Evolutionary conservation across 2,329 filamentous ascomycete species (phyloP).

Genomic region (Penicillium hesseltinei): DNA sequence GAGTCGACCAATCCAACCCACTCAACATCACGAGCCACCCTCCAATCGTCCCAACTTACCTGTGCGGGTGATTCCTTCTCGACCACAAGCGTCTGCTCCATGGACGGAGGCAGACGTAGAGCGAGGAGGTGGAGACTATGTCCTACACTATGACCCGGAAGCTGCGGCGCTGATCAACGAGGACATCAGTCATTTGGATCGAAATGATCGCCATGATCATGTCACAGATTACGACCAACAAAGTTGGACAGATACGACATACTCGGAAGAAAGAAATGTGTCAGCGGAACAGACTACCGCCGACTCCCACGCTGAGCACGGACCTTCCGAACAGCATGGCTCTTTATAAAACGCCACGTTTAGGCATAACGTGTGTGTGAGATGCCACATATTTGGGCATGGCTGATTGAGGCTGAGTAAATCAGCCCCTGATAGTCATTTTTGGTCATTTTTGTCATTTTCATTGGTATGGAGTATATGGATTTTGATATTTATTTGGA

Average conservation of each 20-base stretch:
- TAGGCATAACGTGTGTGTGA: background rate
- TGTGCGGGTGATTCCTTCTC: conserved; percentile 60
- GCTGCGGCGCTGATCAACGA: conserved; percentile 38
- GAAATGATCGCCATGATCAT: conserved; percentile 6
- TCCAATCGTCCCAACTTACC: conserved; percentile 35
- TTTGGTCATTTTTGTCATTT: background rate
- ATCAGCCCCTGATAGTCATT: background rate
- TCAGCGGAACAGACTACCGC: background rate
- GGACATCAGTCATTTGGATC: conserved; percentile 17
- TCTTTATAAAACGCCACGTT: background rate
- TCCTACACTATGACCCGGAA: conserved; percentile 41
- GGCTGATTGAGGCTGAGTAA: background rate
- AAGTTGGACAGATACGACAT: conserved; percentile 20
- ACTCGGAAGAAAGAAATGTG: conserved; percentile 12
- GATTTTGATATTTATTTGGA: no score
- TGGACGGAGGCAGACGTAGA: conserved; percentile 51
- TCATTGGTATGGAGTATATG: no score
- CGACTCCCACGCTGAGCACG: background rate
- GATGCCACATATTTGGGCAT: background rate
- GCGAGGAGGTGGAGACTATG: conserved; percentile 27
- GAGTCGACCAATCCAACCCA: background rate
- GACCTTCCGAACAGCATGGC: background rate
- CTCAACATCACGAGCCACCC: background rate
- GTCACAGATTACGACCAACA: conserved; percentile 10
- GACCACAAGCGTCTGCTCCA: conserved; percentile 52